Conservation (phyloP, 192 early-diverging fungal species). For the Coemansia guatemalensis region DNA sequence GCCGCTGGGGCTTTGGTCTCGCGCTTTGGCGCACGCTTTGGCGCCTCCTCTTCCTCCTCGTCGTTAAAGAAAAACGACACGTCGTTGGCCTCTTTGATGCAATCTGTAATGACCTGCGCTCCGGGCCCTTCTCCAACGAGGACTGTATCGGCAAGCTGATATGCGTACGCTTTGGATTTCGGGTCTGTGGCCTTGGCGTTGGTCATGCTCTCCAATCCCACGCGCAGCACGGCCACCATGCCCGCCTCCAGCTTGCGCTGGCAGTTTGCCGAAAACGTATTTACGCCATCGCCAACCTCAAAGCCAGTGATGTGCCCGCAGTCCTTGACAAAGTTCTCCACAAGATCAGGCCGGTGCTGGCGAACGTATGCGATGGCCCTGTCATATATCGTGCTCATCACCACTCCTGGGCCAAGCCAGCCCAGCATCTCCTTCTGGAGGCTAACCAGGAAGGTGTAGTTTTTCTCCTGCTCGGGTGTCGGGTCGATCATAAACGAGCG, state of each 20-base stretch:
- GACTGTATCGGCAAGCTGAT: constrained; percentile 81
- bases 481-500: constrained; percentile 94
- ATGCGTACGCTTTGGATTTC: constrained; percentile 76
- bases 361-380: constrained; percentile 68
- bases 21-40: constrained; percentile 27
- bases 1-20: constrained; percentile 19
- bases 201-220: constrained; percentile 84
- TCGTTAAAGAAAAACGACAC: constrained; percentile 57
- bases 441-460: constrained; percentile 88
- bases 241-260: constrained; percentile 64
- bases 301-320: constrained; percentile 90
- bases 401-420: constrained; percentile 68
- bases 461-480: constrained; percentile 79
- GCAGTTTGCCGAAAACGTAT: constrained; percentile 75
- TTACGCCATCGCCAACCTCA: constrained; percentile 87
- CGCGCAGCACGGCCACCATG: constrained; percentile 81
- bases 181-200: constrained; percentile 73
- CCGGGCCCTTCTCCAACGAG: constrained; percentile 52
- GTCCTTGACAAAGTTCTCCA: constrained; percentile 81
- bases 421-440: constrained; percentile 76
- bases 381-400: constrained; percentile 76
- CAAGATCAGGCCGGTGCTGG: constrained; percentile 81
- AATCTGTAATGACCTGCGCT: constrained; percentile 32
- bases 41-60: constrained; percentile 25
- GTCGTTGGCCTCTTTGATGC: constrained; percentile 42